Base-by-base conservation (phyloP, 2,329 filamentous ascomycete species). In the Diaporthe eres region DNA sequence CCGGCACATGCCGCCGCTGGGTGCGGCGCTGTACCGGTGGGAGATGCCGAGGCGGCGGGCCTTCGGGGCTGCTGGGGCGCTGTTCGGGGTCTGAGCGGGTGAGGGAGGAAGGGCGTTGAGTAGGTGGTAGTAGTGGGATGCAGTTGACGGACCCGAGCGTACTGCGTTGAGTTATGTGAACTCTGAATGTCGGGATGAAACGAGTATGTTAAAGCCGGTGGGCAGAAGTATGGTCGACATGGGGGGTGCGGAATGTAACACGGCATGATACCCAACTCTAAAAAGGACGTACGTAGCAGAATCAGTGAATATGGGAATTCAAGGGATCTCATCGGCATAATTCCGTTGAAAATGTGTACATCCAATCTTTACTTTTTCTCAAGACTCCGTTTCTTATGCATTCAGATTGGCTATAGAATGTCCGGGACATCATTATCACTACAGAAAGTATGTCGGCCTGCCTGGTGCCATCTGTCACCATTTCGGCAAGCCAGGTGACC, bases 1-100 rank as follows among this genome's bases (percentile, higher is more conserved):
- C 47, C 75, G 75, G 17, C 76, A 77, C 47, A 51, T 77, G 53
- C 70, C 57, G 53, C 76, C 76, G 13, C 76, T 77, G 7, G 76
- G 76, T 25, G 51, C 76, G 17, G 31, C 68, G 12, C 5, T 77
- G 25, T 75, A 72, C 39, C 51, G 75, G 9, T 77, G 75, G 74
- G 75, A 77, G 68, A 53, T 70, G 72, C 74, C 71, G 60, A 70
- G 72, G 60, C 63, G 74, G 39, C 65, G 67, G 44, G 71, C 25
- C 2, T 74, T 75, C 13, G 76, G 76, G 39, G 60, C 71, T 31
- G 76, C 76, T 1, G 72, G 76, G 4, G 71, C 72, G 31, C 42
- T 77, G 25, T 74, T 75, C 42, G 75, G 76, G 10, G 42, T 75
- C 8, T 76, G 65, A 63, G 25, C 31, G 13, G 37, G 22, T 9